Evolutionary conservation across 1,139 yeast species (phyloP).

Genomic region (Hyphopichia khmerensis): DNA sequence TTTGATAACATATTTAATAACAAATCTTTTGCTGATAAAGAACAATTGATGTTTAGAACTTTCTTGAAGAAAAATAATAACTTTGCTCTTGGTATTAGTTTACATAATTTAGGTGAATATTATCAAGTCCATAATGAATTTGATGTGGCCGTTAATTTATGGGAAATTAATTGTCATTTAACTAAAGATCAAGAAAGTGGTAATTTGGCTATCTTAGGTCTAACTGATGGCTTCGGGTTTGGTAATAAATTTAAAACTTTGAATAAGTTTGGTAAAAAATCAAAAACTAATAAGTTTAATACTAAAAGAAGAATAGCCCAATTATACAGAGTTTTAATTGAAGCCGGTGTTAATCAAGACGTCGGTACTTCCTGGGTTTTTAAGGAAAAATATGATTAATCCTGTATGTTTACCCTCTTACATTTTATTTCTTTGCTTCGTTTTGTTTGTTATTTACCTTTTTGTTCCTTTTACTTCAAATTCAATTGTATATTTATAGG

Average conservation of each 20-base stretch:
- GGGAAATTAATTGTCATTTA: conserved; percentile 22
- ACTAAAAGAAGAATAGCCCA: conserved; percentile 23
- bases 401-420: background rate
- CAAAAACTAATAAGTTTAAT: conserved; percentile 17
- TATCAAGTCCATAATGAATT: conserved; percentile 15
- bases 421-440: background rate
- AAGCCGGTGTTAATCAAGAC: conserved; percentile 12
- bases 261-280: conserved; percentile 10
- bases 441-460: background rate
- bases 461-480: background rate
- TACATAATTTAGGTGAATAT: conserved; percentile 20
- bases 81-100: conserved; percentile 16
- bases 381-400: conserved; percentile 12
- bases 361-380: conserved; percentile 20
- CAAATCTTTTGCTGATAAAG: conserved; percentile 5
- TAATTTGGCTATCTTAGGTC: conserved; percentile 21
- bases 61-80: conserved; percentile 19
- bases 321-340: conserved; percentile 19
- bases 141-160: conserved; percentile 19
- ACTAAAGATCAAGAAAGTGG: conserved; percentile 19
- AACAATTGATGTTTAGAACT: conserved; percentile 8
- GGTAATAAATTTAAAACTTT: conserved; percentile 12
- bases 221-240: conserved; percentile 21
- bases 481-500: background rate
- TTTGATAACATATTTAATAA: conserved; percentile 8